phyloP scores from a whole-genome alignment of 2,329 filamentous ascomycete genomes.

The Plectosphaerella sp. region DNA sequence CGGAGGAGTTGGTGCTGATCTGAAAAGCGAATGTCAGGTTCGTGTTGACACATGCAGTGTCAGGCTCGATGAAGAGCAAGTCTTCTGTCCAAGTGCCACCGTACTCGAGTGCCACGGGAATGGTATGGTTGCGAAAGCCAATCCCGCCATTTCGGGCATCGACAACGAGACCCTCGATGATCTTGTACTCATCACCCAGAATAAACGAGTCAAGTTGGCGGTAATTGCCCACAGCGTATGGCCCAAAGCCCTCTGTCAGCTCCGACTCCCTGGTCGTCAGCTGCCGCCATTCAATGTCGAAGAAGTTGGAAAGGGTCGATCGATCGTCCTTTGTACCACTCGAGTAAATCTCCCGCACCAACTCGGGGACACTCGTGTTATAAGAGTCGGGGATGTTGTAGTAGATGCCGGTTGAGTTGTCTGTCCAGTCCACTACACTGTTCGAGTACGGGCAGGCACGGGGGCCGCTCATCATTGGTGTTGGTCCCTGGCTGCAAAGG shows the following conservation, averaged over 20 bases:
- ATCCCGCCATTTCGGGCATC: conserved; percentile 34
- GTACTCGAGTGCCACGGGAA: conserved; percentile 22
- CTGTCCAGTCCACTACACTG: conserved; percentile 10
- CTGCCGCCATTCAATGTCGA: conserved; percentile 32
- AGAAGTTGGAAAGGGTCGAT: conserved; percentile 32
- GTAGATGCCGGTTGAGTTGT: conserved; percentile 16
- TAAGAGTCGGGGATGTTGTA: conserved; percentile 8
- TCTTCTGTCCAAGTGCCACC: conserved; percentile 42
- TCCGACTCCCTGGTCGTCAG: conserved; percentile 13
- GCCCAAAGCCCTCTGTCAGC: conserved; percentile 22
- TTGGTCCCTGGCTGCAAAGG: conserved; percentile 16
- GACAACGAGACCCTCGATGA: conserved; percentile 38
- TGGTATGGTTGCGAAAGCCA: conserved; percentile 40
- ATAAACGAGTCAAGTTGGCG: conserved; percentile 19
- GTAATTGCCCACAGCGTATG: conserved; percentile 19
- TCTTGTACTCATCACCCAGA: conserved; percentile 22
- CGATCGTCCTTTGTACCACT: conserved; percentile 24
- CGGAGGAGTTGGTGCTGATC: conserved; percentile 12
- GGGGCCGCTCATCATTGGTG: conserved; percentile 12
- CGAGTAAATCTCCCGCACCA: conserved; percentile 27
- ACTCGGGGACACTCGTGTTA: conserved; percentile 22
- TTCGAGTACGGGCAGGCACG: conserved; percentile 20
- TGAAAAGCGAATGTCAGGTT: conserved; percentile 37
- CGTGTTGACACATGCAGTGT: conserved; percentile 35
- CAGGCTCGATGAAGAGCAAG: conserved; percentile 40